Conservation (phyloP, 2,329 filamentous ascomycete species). For the Ophiosphaerella korrae region DNA sequence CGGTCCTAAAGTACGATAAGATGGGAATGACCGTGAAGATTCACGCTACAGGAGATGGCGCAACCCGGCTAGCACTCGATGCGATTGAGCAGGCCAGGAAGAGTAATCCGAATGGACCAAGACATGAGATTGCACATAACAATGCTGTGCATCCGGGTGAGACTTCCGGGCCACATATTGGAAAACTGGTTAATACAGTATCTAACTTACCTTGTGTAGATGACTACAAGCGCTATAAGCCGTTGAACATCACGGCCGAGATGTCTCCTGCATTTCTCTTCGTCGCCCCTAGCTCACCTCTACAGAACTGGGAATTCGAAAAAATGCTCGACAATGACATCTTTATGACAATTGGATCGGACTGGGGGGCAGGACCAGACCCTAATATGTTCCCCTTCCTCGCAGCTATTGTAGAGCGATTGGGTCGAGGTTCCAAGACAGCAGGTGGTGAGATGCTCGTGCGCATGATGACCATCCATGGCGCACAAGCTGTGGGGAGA, state of each 20-base stretch:
- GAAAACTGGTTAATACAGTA: neutral
- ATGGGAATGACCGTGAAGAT: slow-evolving; percentile 42
- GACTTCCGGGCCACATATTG: neutral
- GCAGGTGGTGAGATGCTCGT: slow-evolving; percentile 18
- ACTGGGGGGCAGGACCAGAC: slow-evolving; percentile 23
- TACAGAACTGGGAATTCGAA: slow-evolving; percentile 35
- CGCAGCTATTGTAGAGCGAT: slow-evolving; percentile 14
- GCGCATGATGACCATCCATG: slow-evolving; percentile 34
- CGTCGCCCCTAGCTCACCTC: slow-evolving; percentile 19
- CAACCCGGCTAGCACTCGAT: slow-evolving; percentile 38
- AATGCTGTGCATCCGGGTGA: slow-evolving; percentile 24
- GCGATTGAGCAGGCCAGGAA: slow-evolving; percentile 32
- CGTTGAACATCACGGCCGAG: slow-evolving; percentile 41
- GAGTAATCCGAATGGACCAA: slow-evolving; percentile 30
- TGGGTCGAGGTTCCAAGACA: slow-evolving; percentile 13
- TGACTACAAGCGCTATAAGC: slow-evolving; percentile 35
- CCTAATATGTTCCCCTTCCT: slow-evolving; percentile 20
- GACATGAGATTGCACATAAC: slow-evolving; percentile 43
- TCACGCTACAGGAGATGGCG: slow-evolving; percentile 40
- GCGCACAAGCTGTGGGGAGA: slow-evolving; percentile 33
- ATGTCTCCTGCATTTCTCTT: slow-evolving; percentile 41
- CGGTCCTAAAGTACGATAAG: slow-evolving; percentile 35
- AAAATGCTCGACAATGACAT: slow-evolving; percentile 30
- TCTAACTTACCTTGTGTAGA: slow-evolving; percentile 7
- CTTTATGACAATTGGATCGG: slow-evolving; percentile 40